These are phyloP conservation scores for Penicillium manginii DNA, from an alignment of 495 filamentous ascomycete species.

Conservation along the genomic window DNA sequence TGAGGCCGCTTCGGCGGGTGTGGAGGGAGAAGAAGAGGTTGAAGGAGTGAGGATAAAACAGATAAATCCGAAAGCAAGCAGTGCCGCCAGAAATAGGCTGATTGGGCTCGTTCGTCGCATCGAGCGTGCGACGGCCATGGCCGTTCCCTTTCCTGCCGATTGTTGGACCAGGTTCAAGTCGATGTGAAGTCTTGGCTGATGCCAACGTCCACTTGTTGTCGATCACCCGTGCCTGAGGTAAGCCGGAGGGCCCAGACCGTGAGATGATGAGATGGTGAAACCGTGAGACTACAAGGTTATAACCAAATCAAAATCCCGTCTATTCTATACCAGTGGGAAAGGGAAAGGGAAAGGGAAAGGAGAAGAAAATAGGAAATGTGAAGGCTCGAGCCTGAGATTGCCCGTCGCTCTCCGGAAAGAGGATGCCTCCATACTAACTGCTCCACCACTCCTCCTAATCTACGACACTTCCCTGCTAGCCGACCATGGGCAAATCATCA, in stretches of 20 bases:
- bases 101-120: slow-evolving; percentile 71
- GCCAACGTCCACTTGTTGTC: not conserved
- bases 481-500: not conserved
- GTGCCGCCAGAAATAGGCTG: slow-evolving; percentile 62
- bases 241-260: not conserved
- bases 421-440: not conserved
- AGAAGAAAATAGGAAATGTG: not conserved
- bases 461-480: not conserved
- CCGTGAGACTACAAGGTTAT: not conserved
- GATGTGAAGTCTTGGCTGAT: slow-evolving; percentile 18
- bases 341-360: not conserved
- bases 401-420: not conserved
- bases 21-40: slow-evolving; percentile 36
- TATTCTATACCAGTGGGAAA: not conserved
- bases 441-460: not conserved
- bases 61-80: slow-evolving; percentile 66
- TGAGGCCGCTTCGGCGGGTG: slow-evolving; percentile 30
- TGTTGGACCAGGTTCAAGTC: not conserved
- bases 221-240: slow-evolving; percentile 2
- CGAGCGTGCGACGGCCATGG: slow-evolving; percentile 59
- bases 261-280: not conserved
- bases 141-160: slow-evolving; percentile 16
- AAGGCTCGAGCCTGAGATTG: not conserved
- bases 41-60: slow-evolving; percentile 63
- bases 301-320: not conserved